Evolutionary conservation across 2,329 filamentous ascomycete species (phyloP).

Genomic region (Leptodontidium sp.): DNA sequence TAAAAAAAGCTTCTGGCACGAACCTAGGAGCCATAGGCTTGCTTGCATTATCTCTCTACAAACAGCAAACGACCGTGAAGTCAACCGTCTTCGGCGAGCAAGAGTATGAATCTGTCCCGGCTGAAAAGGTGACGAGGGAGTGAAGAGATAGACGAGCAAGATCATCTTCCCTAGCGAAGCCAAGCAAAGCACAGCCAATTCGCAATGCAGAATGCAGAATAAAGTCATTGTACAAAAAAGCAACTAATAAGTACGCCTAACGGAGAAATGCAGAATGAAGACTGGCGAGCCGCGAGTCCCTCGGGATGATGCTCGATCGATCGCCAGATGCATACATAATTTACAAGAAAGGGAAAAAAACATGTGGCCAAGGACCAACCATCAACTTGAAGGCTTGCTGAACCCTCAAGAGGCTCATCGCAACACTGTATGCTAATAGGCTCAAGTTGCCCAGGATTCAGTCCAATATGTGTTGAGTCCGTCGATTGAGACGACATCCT

Average conservation of each 20-base stretch:
- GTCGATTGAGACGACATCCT: background rate
- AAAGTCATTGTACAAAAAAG: conserved; percentile 27
- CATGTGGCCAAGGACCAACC: conserved; percentile 30
- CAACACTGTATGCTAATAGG: conserved; percentile 39
- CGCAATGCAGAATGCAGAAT: conserved; percentile 29
- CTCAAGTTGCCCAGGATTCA: conserved; percentile 9
- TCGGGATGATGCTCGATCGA: conserved; percentile 1
- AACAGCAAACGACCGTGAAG: conserved; percentile 25
- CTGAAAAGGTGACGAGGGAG: background rate
- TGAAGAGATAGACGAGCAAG: background rate
- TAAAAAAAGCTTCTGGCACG: conserved; percentile 38
- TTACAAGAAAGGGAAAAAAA: conserved; percentile 19
- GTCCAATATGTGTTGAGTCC: background rate
- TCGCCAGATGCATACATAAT: conserved; percentile 9
- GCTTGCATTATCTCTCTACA: conserved; percentile 34
- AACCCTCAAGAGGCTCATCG: conserved; percentile 31
- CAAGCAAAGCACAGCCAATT: conserved; percentile 17
- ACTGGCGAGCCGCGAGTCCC: background rate
- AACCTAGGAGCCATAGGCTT: conserved; percentile 40
- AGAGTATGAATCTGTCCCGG: background rate
- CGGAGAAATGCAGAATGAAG: conserved; percentile 18
- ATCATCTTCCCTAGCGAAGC: background rate
- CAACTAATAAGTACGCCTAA: conserved; percentile 17
- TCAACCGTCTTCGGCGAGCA: conserved; percentile 7
- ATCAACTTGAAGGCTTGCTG: conserved; percentile 43